Evolutionary conservation across 495 filamentous ascomycete genomes (phyloP), one percentile per base, ranked within the genome.

Genomic region (Mytilinidion resinicola): DNA sequence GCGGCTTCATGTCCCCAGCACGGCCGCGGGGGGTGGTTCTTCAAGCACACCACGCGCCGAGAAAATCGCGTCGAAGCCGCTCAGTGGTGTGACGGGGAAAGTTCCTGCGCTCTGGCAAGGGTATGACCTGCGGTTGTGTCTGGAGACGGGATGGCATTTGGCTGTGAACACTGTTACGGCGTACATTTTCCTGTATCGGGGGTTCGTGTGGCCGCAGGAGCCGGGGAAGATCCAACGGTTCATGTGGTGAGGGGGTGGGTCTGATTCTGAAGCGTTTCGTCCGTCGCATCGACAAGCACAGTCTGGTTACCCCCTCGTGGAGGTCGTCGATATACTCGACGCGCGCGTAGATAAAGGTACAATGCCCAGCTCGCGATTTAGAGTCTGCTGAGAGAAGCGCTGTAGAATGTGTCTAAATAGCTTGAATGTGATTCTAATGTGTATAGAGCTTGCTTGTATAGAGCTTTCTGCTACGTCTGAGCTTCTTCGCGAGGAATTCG

Each of bases 141-240:
- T 89, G 15, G 92, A 97, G 73, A 95, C 87, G 4, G 56, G 71
- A 0, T 96, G 91, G 89, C 89, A 91, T 66, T 57, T 89, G 51
- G 54, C 73, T 3, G 79, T 96, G 53, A 91, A 96, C 69, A 72
- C 70, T 9, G 78, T 76, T 1, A 92, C 89, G 9, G 86, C 89
- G 62, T 91, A 87, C 69, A 72, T 95, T 38, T 96, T 97, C 65
- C 67, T 96, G 51, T 82, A 82, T 63, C 77, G 81, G 68, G 86
- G 85, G 1, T 97, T 95, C 69, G 79, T 82, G 61, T 96, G 92
- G 92, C 71, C 76, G 21, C 79, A 87, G 62, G 91, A 96, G 69
- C 82, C 78, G 33, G 90, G 90, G 33, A 84, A 77, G 64, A 73
- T 89, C 57, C 91, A 96, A 77, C 78, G 92, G 57, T 97, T 97